phyloP scores from a whole-genome alignment of 2,329 filamentous ascomycete species.

The Pseudopyrenochaeta lycopersici region DNA sequence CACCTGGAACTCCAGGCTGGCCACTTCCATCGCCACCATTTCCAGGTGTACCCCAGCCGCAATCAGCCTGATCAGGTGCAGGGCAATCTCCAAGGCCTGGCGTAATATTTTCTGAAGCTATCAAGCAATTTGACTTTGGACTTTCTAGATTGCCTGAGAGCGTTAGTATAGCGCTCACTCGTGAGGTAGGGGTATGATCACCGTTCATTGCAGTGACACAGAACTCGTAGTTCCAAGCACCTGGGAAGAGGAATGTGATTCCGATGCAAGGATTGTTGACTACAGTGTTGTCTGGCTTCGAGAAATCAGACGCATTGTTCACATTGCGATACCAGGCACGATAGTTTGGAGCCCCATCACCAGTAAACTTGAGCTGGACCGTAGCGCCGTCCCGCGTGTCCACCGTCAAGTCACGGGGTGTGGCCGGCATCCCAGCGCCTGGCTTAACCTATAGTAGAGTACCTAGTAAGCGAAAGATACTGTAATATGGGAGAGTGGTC shows the following conservation, averaged over 20 bases:
- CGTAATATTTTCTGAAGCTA: slow-evolving; percentile 3
- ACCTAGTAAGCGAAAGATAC: too few relatives aligned
- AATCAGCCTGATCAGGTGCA: neutral
- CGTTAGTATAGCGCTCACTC: too few relatives aligned
- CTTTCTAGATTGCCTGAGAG: slow-evolving; percentile 5
- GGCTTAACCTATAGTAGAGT: neutral
- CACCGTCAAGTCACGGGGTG: slow-evolving; percentile 1
- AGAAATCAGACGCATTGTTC: neutral
- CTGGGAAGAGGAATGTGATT: slow-evolving; percentile 8
- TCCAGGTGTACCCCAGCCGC: slow-evolving; percentile 2
- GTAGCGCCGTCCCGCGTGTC: slow-evolving; percentile 1
- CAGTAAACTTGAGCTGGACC: slow-evolving; percentile 1
- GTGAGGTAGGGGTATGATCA: too few relatives aligned
- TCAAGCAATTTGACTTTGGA: slow-evolving; percentile 5
- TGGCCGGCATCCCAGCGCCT: neutral
- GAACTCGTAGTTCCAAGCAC: slow-evolving; percentile 14
- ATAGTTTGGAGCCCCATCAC: slow-evolving; percentile 1
- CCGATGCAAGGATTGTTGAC: slow-evolving; percentile 1
- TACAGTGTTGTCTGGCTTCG: neutral
- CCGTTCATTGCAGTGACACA: slow-evolving; percentile 11
- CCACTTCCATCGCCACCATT: slow-evolving; percentile 6
- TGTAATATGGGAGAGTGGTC: too few relatives aligned
- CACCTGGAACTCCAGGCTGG: slow-evolving; percentile 2
- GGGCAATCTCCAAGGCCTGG: slow-evolving; percentile 3
- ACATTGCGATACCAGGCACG: neutral